Evolutionary conservation across 2,329 filamentous ascomycete genomes (phyloP).

Genomic region (Rhynchosporium secalis): DNA sequence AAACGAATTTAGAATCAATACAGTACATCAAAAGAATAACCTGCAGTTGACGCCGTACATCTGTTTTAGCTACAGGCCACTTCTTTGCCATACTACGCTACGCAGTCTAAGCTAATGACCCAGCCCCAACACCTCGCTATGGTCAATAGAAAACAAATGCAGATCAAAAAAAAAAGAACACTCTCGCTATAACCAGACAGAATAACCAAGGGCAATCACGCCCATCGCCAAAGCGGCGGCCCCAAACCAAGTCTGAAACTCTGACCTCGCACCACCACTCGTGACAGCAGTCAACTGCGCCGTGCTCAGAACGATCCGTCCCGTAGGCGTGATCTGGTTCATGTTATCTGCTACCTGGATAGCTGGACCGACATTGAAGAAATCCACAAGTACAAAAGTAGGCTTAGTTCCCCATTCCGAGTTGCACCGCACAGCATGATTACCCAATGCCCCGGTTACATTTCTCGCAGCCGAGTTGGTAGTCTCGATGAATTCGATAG

Average conservation of each 20-base stretch:
- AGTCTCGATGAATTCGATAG: conserved; percentile 57
- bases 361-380: conserved; percentile 71
- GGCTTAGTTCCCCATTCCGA: conserved; percentile 62
- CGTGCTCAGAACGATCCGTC: conserved; percentile 32
- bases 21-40: too few species aligned
- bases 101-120: conserved; percentile 11
- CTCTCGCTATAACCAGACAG: conserved; percentile 27
- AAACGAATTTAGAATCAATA: too few species aligned
- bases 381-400: conserved; percentile 78
- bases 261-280: conserved; percentile 11
- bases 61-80: not conserved
- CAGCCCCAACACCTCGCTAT: conserved; percentile 32
- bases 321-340: conserved; percentile 52
- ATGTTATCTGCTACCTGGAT: conserved; percentile 68
- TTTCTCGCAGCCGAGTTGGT: conserved; percentile 65
- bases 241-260: conserved; percentile 13
- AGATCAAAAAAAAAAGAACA: conserved; percentile 5
- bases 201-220: conserved; percentile 28
- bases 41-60: not conserved
- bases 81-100: not conserved
- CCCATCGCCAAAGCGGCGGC: conserved; percentile 24
- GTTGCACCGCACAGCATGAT: conserved; percentile 55
- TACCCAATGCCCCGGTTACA: conserved; percentile 53
- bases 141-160: conserved; percentile 16
- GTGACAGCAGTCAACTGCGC: conserved; percentile 27